Percentiles rank a stretch among this genome's conserved stretches.
Conservation (phyloP, 352 stramenopile genomes). For the Globisporangium nunn region DNA sequence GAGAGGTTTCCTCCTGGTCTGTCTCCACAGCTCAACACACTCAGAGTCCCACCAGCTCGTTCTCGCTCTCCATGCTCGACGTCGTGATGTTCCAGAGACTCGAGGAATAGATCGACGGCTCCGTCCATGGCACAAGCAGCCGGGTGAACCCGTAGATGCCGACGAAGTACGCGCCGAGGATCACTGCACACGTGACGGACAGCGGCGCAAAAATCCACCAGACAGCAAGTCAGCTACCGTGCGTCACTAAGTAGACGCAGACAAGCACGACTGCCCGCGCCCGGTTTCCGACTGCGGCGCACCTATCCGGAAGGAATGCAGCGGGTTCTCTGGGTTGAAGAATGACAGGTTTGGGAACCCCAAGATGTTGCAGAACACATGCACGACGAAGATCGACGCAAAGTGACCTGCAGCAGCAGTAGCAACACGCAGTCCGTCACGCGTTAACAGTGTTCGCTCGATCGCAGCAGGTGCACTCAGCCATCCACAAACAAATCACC, state of each 20-base stretch:
- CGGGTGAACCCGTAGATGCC: conserved; percentile 77
- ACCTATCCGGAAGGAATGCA: conserved; percentile 77
- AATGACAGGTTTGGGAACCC: conserved; percentile 89
- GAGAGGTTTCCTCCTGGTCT: neutral
- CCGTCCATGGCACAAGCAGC: conserved; percentile 67
- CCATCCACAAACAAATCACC: neutral
- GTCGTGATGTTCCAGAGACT: conserved; percentile 79
- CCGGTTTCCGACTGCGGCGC: conserved; percentile 6
- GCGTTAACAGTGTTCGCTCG: too few species aligned
- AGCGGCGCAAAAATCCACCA: neutral
- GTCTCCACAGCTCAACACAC: neutral
- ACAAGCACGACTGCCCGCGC: too few species aligned
- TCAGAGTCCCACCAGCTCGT: conserved; percentile 36
- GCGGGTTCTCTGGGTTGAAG: conserved; percentile 65
- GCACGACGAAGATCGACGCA: conserved; percentile 81
- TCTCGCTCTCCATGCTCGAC: conserved; percentile 20
- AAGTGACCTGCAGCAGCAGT: conserved; percentile 62
- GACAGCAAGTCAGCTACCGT: too few species aligned
- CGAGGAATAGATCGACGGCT: conserved; percentile 73
- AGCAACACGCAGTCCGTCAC: too few species aligned
- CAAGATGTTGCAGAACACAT: conserved; percentile 96
- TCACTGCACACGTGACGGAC: conserved; percentile 32
- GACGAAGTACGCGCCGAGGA: conserved; percentile 74
- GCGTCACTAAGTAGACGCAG: too few species aligned
- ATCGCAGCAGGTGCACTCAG: too few species aligned